phyloP scores from a whole-genome alignment of 345 rosid genomes.

The Arabidopsis suecica region DNA sequence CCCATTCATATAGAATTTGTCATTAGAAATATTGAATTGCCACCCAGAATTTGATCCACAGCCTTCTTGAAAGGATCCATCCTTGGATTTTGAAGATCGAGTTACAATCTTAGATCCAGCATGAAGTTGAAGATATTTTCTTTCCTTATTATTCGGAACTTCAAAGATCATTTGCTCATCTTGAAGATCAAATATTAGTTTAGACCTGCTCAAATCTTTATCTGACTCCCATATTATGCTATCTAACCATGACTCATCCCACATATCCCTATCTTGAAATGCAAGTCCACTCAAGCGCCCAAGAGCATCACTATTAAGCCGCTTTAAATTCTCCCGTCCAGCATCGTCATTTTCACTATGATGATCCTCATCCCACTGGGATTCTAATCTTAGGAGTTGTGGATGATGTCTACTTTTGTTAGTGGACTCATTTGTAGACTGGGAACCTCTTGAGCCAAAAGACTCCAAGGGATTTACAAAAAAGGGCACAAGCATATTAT shows the following conservation, averaged over 20 bases:
- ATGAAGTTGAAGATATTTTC: slow-evolving; percentile 71
- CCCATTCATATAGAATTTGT: slow-evolving; percentile 85
- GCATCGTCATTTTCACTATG: slow-evolving; percentile 46
- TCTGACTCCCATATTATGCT: slow-evolving; percentile 81
- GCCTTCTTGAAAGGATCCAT: slow-evolving; percentile 53
- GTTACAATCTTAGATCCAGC: slow-evolving; percentile 91
- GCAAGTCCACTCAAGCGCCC: slow-evolving; percentile 58
- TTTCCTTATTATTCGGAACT: slow-evolving; percentile 71
- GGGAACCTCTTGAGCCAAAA: slow-evolving; percentile 52
- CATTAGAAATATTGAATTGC: slow-evolving; percentile 95
- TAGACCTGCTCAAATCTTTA: slow-evolving; percentile 56
- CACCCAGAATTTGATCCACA: slow-evolving; percentile 65
- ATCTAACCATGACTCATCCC: slow-evolving; percentile 86
- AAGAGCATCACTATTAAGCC: slow-evolving; percentile 48
- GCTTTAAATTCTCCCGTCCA: slow-evolving; percentile 47
- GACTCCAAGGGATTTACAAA: slow-evolving; percentile 61
- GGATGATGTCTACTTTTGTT: slow-evolving; percentile 66
- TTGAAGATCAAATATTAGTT: slow-evolving; percentile 89
- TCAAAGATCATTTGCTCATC: slow-evolving; percentile 96
- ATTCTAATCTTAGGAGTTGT: slow-evolving; percentile 85
- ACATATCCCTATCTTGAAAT: slow-evolving; percentile 60
- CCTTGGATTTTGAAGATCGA: slow-evolving; percentile 55
- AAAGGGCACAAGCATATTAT: slow-evolving; percentile 39
- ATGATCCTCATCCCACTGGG: slow-evolving; percentile 46
- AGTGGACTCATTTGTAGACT: slow-evolving; percentile 34